These are phyloP conservation scores for Acacia concinna DNA, from an alignment of 331 rosid species.

Conservation along the genomic window DNA sequence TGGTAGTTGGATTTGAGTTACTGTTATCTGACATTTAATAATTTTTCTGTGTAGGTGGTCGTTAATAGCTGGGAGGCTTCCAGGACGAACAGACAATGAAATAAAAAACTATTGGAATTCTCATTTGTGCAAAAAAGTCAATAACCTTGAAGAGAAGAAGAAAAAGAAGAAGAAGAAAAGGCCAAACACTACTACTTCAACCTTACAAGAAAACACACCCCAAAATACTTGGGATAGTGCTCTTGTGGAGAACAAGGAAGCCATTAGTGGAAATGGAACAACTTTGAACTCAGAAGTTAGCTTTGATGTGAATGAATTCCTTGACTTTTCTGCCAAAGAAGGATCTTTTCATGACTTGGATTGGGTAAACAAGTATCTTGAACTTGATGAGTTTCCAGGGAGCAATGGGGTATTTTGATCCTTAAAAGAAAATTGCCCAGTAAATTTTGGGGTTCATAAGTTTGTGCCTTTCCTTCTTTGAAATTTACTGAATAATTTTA, in stretches of 20 bases:
- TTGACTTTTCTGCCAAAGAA: constrained; percentile 44
- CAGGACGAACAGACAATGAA: constrained; percentile 81
- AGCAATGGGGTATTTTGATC: not conserved
- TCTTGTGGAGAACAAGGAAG: constrained; percentile 25
- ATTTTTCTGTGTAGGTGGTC: constrained; percentile 59
- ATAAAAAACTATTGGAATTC: constrained; percentile 84
- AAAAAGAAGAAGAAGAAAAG: not conserved
- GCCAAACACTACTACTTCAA: constrained; percentile 3
- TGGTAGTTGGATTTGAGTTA: not conserved
- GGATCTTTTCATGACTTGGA: constrained; percentile 41
- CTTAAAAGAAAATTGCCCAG: not conserved
- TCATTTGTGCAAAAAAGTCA: constrained; percentile 69
- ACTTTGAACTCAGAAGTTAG: constrained; percentile 22
- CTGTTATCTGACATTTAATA: not conserved
- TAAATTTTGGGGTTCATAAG: not conserved
- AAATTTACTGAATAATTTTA: not conserved
- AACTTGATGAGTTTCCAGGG: constrained; percentile 40
- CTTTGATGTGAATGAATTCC: constrained; percentile 60
- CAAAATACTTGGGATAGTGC: constrained; percentile 17
- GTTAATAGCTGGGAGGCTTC: constrained; percentile 77
- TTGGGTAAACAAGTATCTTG: constrained; percentile 59
- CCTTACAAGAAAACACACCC: constrained; percentile 14
- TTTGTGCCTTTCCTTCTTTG: not conserved
- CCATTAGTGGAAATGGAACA: not conserved
- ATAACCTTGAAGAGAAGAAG: constrained; percentile 26